Evolutionary conservation across 2,329 filamentous ascomycete species (phyloP).

Genomic region (Mollisiaceae sp.): DNA sequence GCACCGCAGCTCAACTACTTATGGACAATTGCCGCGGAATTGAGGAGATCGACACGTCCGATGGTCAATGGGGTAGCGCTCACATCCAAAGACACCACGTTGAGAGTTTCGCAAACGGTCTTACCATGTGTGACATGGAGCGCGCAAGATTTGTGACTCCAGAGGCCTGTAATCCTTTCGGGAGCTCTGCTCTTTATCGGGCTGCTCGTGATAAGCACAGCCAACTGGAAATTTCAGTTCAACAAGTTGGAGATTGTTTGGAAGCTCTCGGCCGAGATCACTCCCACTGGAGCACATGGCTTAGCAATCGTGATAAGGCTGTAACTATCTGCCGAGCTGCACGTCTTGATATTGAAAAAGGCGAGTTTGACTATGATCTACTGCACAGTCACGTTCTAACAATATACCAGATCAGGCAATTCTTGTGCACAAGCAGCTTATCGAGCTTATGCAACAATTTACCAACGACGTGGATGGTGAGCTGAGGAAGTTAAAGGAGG

Average conservation of each 20-base stretch:
- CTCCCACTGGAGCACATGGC: constrained; percentile 69
- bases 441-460: constrained; percentile 39
- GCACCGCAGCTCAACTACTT: constrained; percentile 41
- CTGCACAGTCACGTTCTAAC: constrained; percentile 23
- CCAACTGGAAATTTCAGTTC: constrained; percentile 36
- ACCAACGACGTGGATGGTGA: constrained; percentile 34
- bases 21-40: constrained; percentile 43
- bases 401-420: constrained; percentile 39
- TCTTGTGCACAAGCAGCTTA: constrained; percentile 37
- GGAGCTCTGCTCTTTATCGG: constrained; percentile 39
- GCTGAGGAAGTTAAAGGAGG: constrained; percentile 30
- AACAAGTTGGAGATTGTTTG: constrained; percentile 55
- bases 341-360: constrained; percentile 61
- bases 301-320: constrained; percentile 64
- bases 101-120: constrained; percentile 63
- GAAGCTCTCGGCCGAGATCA: constrained; percentile 56
- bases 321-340: constrained; percentile 66
- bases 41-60: constrained; percentile 37
- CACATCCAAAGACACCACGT: constrained; percentile 51
- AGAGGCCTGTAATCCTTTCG: constrained; percentile 54
- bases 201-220: constrained; percentile 45
- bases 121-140: constrained; percentile 67
- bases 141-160: constrained; percentile 57
- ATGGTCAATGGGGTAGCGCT: constrained; percentile 37
- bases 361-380: constrained; percentile 36